Base-by-base conservation (phyloP, 306 rosid species). In the Spatholobus suberectus region DNA sequence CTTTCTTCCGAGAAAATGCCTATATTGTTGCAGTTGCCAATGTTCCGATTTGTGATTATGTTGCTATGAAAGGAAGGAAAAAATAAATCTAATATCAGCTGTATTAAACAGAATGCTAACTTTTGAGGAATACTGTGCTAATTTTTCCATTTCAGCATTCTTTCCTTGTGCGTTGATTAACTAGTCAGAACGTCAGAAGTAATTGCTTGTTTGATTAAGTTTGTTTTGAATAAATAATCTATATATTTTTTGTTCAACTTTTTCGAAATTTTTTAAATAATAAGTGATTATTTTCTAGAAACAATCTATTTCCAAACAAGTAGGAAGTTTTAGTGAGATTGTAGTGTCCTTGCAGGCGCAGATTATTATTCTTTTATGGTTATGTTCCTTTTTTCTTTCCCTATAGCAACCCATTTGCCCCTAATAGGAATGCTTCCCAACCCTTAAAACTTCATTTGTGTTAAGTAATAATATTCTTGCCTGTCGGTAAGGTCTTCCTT, bases 1-100 rank as follows among this genome's bases (percentile, higher is more conserved):
- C 47, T 20, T 83, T 43, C 43, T 67, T 68, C 32, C 43, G 11
- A 55, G 49, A 21, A 4, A 74, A 34, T 35, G 38, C 51, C 32
- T 55, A 6, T 21, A 23, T 65, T 51, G 41, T 67, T 49, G 58
- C 76, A 17, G 55, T 38, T 61, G 41, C 43, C 38, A 38, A 0
- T 41, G 46, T 80, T 43, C 51, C 8, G 17, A 59, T 82, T 69
- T 76, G 10, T n/a, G 61, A 13, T 67, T 52, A 21, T 57, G 23
- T 68, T 57, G 43, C 37, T 34, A 17, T 70, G 9, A 70, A 13
- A 20, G 46, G 34, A 18, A 17, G 6, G 14, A 44, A 70, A 76
- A 51, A 12, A 52, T 4, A 3, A 63, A 81, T 85, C 10, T 20
- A 8, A 70, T 23, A 40, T 62, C 5, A 49, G 17, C 59, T 38